Evolutionary conservation across 495 filamentous ascomycete genomes (phyloP), one percentile per base, ranked within the genome.

Genomic region (Xylaria telfairii): DNA sequence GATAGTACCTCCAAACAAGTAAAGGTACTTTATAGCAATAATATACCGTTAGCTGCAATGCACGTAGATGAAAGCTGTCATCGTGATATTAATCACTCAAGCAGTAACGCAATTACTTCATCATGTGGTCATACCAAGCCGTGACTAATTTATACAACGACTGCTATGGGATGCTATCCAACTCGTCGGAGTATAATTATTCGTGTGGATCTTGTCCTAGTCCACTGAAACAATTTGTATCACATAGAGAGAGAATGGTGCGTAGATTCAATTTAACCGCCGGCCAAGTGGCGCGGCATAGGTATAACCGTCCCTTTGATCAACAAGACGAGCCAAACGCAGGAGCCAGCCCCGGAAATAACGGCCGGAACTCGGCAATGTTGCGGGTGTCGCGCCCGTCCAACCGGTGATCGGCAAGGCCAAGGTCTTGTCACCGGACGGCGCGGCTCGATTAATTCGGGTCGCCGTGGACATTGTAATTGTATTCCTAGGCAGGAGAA

Each of bases 361-460:
- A 41, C 46, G 44, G 26, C 51, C 62, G 62, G 44, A 65, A 65
- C 28, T 65, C 62, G 62, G 62, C 62, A 65, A 24, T 12, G 30
- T 37, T n/a, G n/a, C 62, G 62, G 62, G 28, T 53, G 28, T 9
- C 19, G 21, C 26, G 39, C 44, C 44, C 46, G 44, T 51, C 19
- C 44, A 65, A 51, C 62, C 46, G 42, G 32, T 44, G 62, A 65
- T 65, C 62, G 62, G 62, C 62, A 51, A 13, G n/a, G 62, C 62
- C 62, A 65, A 65, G 44, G 19, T 21, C 59, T 44, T 64, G 24
- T 47, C 41, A n/a, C 28, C 28, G 44, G 62, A 39, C 62, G 62
- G 62, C 15, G 44, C 62, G 19, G 62, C 32, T 51, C 44, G 19
- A 51, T 24, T 44, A 51, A 24, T 32, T 32, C 41, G 17, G 61